Evolutionary conservation across 768 basidiomycete genomes (phyloP).

Genomic region (Boletus rubropictus): DNA sequence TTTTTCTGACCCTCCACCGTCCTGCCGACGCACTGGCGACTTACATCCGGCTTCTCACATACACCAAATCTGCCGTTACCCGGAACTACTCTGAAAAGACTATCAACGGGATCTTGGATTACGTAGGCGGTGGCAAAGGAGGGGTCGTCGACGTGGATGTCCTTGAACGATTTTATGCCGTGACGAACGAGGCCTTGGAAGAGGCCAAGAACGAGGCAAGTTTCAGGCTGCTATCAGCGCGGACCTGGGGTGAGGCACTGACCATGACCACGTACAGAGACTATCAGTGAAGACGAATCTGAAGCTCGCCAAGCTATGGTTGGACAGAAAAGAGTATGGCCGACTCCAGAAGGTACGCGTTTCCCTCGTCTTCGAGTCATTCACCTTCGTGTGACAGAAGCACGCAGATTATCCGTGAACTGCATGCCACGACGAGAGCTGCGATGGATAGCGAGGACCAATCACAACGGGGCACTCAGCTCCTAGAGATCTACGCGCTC

Average conservation of each 20-base stretch:
- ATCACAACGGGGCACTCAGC: slow-evolving; percentile 89
- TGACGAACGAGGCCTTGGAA: slow-evolving; percentile 79
- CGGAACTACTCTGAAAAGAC: slow-evolving; percentile 97
- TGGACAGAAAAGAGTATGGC: slow-evolving; percentile 86
- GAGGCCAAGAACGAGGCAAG: slow-evolving; percentile 95
- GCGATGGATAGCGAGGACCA: slow-evolving; percentile 68
- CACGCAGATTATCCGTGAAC: slow-evolving; percentile 65
- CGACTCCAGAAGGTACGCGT: slow-evolving; percentile 69
- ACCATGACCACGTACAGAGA: slow-evolving; percentile 45
- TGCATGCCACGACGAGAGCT: slow-evolving; percentile 60
- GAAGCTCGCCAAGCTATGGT: slow-evolving; percentile 95
- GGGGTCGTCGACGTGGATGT: slow-evolving; percentile 77
- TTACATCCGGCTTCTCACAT: slow-evolving; percentile 81
- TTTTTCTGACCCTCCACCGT: slow-evolving; percentile 72
- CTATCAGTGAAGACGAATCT: slow-evolving; percentile 93
- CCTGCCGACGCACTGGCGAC: slow-evolving; percentile 82
- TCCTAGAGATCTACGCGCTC: slow-evolving; percentile 94
- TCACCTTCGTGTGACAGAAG: background rate
- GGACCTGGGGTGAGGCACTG: background rate
- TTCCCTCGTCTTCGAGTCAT: background rate
- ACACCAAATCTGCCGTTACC: slow-evolving; percentile 94
- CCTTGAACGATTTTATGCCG: slow-evolving; percentile 93
- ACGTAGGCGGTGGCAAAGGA: slow-evolving; percentile 87
- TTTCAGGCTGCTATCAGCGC: background rate
- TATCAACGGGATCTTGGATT: slow-evolving; percentile 97